A percentile compares a stretch with the other conserved stretches of the same genome.
Evolutionary conservation across 352 stramenopile genomes (phyloP).

Genomic region (Aphanomyces cochlioides): DNA sequence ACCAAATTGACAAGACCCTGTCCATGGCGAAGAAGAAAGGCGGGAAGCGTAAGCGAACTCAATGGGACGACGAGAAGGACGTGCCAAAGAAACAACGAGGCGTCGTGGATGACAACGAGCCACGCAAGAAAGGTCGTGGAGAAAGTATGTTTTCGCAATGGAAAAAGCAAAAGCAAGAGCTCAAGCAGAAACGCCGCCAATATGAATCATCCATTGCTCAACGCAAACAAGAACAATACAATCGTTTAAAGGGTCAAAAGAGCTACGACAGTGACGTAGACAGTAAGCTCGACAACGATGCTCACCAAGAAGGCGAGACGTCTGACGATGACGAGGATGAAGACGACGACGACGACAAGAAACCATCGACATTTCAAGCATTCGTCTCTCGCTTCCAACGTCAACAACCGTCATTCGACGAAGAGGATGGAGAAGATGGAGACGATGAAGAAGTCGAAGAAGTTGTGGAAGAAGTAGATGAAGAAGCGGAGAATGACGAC

Average conservation of each 20-base stretch:
- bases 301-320: constrained; percentile 17
- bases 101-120: constrained; percentile 29
- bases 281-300: constrained; percentile 25
- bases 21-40: constrained; percentile 34
- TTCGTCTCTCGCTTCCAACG: constrained; percentile 68
- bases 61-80: constrained; percentile 28
- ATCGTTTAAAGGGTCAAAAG: constrained; percentile 1
- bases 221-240: constrained; percentile 38
- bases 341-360: constrained; percentile 30
- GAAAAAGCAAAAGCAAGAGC: constrained; percentile 58
- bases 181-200: constrained; percentile 37
- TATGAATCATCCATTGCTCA: constrained; percentile 22
- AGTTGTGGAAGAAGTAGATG: constrained; percentile 35
- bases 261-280: constrained; percentile 23
- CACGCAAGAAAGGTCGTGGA: constrained; percentile 3
- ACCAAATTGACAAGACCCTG: constrained; percentile 14
- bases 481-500: constrained; percentile 27
- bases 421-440: constrained; percentile 42
- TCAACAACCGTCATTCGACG: constrained; percentile 29
- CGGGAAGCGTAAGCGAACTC: constrained; percentile 28
- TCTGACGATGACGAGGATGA: constrained; percentile 32
- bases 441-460: constrained; percentile 41
- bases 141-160: constrained; percentile 75
- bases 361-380: constrained; percentile 55
- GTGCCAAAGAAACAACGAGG: constrained; percentile 29